Base-by-base conservation (phyloP, 805 yeast species). In the Teunomyces funiuensis region DNA sequence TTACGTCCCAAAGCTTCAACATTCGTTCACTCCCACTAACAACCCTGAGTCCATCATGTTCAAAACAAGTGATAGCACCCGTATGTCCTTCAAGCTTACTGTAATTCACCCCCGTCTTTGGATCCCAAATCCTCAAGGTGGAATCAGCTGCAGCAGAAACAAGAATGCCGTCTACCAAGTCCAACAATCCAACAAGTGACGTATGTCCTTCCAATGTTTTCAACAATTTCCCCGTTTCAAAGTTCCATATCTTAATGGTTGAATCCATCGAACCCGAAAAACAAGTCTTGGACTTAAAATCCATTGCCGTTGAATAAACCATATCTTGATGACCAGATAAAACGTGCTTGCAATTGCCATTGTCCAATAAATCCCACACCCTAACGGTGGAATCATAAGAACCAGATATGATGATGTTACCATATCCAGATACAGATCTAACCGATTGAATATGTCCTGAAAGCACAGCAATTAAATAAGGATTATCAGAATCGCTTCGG, bases 111-210 rank as follows among this genome's bases (percentile, higher is more conserved):
- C 87, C 89, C 6, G 82, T 77, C 19, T 79, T 79, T 1, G 97
- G 93, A 57, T 93, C 85, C 99, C 99, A 93, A 2, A 91, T 83
- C 39, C 97, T 75, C 30, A 93, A 72, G 0, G 97, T 83, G 3
- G 93, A 80, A 61, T 93, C 99, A 0, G 98, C 98, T 2, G 97
- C 98, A 0, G 97, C 99, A 33, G 95, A 85, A 1, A 91, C 95
- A 9, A 93, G 69, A 36, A 80, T 82, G 26, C 83, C 80, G 18
- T 84, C 82, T 5, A 88, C 81, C 6, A 90, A 74, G 33, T 87
- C 88, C 19, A 91, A 71, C 33, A 93, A 69, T 0, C 98, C 99
- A 11, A 93, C 99, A 15, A 93, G 67, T 9, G 91, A 86, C 1
- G 87, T 82, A 61, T 93, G 99, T 1, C 97, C 97, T 42, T 83